phyloP scores from a whole-genome alignment of 768 basidiomycete genomes.

The Hydnum rufescens region DNA sequence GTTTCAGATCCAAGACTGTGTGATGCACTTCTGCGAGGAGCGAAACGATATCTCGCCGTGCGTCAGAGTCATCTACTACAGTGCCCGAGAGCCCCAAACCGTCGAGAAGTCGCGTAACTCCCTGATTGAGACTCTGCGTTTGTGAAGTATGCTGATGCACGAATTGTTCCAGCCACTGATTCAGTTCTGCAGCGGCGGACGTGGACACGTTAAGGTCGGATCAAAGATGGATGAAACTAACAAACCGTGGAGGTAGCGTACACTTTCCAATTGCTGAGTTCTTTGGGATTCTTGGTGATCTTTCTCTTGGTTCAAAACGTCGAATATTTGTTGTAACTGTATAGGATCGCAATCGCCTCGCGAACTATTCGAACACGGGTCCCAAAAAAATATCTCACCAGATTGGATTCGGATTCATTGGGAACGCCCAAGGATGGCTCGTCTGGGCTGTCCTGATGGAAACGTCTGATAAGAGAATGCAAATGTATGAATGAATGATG shows the following conservation, averaged over 20 bases:
- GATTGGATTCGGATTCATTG: neutral
- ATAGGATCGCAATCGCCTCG: neutral
- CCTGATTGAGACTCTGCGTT: slow-evolving; percentile 38
- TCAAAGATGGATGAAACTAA: neutral
- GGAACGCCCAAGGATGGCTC: neutral
- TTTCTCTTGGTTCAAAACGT: slow-evolving; percentile 29
- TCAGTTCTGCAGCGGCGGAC: slow-evolving; percentile 6
- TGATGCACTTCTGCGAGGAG: too few relatives aligned
- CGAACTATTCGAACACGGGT: neutral
- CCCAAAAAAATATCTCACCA: neutral
- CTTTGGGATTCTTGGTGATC: slow-evolving; percentile 28
- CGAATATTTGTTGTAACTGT: slow-evolving; percentile 28
- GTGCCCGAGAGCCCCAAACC: too few relatives aligned
- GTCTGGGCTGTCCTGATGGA: neutral
- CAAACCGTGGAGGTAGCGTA: slow-evolving; percentile 49
- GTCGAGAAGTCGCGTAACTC: slow-evolving; percentile 38
- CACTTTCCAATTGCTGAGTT: slow-evolving; percentile 55
- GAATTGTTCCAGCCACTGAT: slow-evolving; percentile 67
- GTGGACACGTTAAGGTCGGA: neutral
- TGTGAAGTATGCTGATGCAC: slow-evolving; percentile 59
- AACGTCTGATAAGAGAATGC: too few relatives aligned
- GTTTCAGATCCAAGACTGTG: neutral
- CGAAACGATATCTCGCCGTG: too few relatives aligned
- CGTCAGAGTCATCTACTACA: too few relatives aligned
- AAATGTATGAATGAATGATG: too few relatives aligned